Base-by-base conservation (phyloP, 805 yeast genomes). In the Teunomyces panamensis region DNA sequence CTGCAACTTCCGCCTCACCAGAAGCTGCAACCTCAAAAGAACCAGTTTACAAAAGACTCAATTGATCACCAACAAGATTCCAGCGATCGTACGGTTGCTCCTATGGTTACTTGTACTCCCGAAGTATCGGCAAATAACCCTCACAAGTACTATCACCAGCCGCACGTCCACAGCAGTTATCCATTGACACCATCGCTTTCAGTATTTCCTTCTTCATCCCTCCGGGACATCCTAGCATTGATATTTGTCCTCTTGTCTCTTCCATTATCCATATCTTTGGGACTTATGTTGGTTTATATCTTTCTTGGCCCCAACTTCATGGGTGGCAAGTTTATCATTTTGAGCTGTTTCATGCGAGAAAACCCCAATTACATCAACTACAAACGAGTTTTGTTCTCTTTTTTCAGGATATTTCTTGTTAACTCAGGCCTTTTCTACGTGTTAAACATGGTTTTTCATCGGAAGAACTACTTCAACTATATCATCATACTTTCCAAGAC, bases 401-500 rank as follows among this genome's bases (percentile, higher is more conserved):
- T 39, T 13, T 17, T 48, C 24, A 48, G 44, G 34, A 34, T 44
- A 10, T 37, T 30, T 11, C 13, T 42, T n/a, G 26, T 46, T 28
- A 46, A 46, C 30, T 39, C 46, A 28, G 35, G 39, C 5, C 33
- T 49, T 10, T 49, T 46, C 34, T 33, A 42, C 16, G 9, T 42
- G 17, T 28, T 49, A 33, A 39, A 42, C 29, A 8, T 39, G 9
- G 29, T 47, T 9, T 37, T 50, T 28, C 52, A 44, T 5, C 48
- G 49, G 24, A 49, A 48, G 14, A 33, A 46, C 30, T 48, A 53
- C 37, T 49, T 53, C 47, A 53, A 51, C 43, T 51, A 53, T 44
- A 32, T 53, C 28, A 49, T 53, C 14, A 48, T 51, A 20, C 45
- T 53, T 27, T 51, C 52, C 30, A 53, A 53, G 36, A 45, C 56